Percentiles rank a stretch among this genome's conserved stretches.
Conservation (phyloP, 169 alveolate genomes). For the Fabrea salina region DNA sequence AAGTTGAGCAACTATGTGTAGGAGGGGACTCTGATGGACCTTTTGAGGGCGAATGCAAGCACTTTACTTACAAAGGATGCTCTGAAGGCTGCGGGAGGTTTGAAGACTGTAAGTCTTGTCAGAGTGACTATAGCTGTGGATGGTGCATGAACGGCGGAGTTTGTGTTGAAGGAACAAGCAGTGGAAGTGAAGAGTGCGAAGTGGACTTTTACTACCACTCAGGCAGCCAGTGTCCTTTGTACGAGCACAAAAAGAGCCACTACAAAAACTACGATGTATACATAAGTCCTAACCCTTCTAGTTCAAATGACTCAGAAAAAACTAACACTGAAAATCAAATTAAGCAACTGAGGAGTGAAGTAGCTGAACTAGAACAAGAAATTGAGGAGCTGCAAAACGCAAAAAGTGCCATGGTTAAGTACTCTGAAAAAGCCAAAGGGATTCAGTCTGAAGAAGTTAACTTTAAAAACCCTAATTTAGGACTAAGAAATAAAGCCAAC, state of each 20-base stretch:
- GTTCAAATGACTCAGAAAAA: neutral
- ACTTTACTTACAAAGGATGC: neutral
- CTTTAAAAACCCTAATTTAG: too few relatives aligned
- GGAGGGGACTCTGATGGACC: constrained; percentile 24
- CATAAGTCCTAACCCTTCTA: neutral
- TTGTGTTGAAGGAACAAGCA: neutral
- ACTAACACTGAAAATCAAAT: neutral
- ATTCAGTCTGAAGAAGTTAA: too few relatives aligned
- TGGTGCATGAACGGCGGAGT: constrained; percentile 9
- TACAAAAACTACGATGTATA: neutral
- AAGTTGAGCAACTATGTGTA: neutral
- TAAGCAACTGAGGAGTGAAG: neutral
- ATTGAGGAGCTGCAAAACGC: neutral
- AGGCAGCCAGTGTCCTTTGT: neutral
- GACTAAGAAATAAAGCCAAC: too few relatives aligned
- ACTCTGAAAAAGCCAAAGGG: too few relatives aligned
- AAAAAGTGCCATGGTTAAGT: too few relatives aligned
- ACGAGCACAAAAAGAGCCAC: neutral
- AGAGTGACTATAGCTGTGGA: neutral
- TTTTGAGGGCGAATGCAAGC: neutral
- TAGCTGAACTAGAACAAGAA: neutral
- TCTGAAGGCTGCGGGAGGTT: neutral
- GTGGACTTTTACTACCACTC: neutral
- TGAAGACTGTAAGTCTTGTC: neutral
- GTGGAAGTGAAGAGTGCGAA: neutral